phyloP scores from a whole-genome alignment of 106 monocot species.

The Triglochin maritima region DNA sequence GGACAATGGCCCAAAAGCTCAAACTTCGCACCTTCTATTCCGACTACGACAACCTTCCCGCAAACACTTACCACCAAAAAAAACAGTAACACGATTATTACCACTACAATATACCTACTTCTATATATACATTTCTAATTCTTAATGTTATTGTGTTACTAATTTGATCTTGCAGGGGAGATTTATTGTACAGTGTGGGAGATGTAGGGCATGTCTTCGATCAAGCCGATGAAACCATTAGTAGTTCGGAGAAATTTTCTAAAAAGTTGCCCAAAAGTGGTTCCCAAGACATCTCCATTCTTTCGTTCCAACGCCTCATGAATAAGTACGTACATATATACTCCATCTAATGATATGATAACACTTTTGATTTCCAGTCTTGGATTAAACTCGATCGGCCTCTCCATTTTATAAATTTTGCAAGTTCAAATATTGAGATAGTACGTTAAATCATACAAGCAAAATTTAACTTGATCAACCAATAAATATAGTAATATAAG shows the following conservation, averaged over 20 bases:
- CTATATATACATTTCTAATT: too few species aligned
- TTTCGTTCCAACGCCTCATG: slow-evolving; percentile 54
- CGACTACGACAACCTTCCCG: slow-evolving; percentile 36
- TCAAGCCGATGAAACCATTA: neutral
- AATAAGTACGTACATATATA: slow-evolving; percentile 29
- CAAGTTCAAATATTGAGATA: too few species aligned
- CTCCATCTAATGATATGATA: too few species aligned
- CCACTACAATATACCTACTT: too few species aligned
- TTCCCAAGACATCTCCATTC: slow-evolving; percentile 40
- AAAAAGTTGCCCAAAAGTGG: slow-evolving; percentile 14
- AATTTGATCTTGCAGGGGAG: neutral
- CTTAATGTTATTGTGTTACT: neutral
- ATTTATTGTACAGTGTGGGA: neutral
- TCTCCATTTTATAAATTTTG: too few species aligned
- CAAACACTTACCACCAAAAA: slow-evolving; percentile 24
- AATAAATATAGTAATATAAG: too few species aligned
- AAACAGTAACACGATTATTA: too few species aligned
- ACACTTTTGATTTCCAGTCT: too few species aligned
- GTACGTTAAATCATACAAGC: too few species aligned
- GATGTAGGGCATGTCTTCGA: slow-evolving; percentile 18
- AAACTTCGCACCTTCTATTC: slow-evolving; percentile 28
- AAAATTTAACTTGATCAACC: too few species aligned
- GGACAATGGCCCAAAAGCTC: slow-evolving; percentile 42
- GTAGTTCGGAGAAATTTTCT: slow-evolving; percentile 18
- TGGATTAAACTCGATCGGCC: too few species aligned